Percentiles rank a stretch among this genome's conserved stretches.
These are phyloP conservation scores for Aspergillus sclerotiicarbonarius DNA, from an alignment of 495 filamentous ascomycete species.

Conservation along the genomic window DNA sequence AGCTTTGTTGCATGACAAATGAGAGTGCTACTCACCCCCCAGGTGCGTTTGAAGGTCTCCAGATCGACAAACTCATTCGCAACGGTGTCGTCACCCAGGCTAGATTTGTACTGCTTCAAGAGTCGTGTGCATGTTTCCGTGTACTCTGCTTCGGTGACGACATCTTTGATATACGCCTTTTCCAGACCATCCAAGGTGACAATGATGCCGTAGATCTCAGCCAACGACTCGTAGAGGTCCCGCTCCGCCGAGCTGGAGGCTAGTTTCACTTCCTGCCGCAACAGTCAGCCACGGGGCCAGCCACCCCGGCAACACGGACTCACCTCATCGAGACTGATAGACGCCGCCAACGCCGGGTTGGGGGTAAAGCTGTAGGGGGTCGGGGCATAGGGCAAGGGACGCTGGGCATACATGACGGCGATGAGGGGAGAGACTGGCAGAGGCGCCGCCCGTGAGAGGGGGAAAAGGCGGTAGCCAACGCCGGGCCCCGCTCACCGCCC, in stretches of 20 bases:
- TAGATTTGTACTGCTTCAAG: conserved; percentile 95
- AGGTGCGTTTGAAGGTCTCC: conserved; percentile 89
- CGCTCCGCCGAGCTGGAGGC: conserved; percentile 79
- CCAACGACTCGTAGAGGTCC: conserved; percentile 92
- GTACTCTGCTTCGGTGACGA: conserved; percentile 86
- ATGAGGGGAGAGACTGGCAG: conserved; percentile 33
- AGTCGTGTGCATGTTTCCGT: conserved; percentile 91
- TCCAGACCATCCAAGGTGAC: conserved; percentile 93
- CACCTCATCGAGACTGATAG: conserved; percentile 89
- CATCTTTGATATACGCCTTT: conserved; percentile 95
- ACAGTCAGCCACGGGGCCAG: conserved; percentile 22
- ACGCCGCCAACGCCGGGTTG: conserved; percentile 72
- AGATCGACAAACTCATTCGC: conserved; percentile 77
- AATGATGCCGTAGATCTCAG: conserved; percentile 97
- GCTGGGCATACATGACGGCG: conserved; percentile 43
- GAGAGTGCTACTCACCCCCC: conserved; percentile 64
- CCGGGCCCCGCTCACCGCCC: conserved; percentile 19
- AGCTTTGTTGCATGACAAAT: not conserved
- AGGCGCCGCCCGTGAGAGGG: conserved; percentile 8
- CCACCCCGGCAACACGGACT: conserved; percentile 5
- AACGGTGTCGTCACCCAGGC: conserved; percentile 82
- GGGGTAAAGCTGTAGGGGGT: conserved; percentile 90
- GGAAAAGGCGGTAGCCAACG: conserved; percentile 26
- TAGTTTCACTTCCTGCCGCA: conserved; percentile 82
- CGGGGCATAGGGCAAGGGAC: conserved; percentile 72